A percentile compares a stretch with the other conserved stretches of the same genome.
Evolutionary conservation across 345 rosid species (phyloP).

Genomic region (Rhizophora mangle): DNA sequence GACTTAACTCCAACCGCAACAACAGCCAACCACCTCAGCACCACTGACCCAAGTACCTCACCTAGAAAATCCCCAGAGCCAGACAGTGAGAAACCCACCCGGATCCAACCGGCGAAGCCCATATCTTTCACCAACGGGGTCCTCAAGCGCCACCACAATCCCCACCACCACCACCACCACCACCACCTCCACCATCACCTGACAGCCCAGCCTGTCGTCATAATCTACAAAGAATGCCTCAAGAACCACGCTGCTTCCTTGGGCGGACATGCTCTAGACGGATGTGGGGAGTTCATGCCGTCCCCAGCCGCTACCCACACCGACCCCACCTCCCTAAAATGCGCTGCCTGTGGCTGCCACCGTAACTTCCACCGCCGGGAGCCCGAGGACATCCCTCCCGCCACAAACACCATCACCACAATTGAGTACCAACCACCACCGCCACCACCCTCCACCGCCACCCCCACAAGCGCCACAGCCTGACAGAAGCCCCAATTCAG

Average conservation of each 20-base stretch:
- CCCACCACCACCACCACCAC: conserved; percentile 16
- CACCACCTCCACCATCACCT: conserved; percentile 3
- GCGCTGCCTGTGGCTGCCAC: conserved; percentile 35
- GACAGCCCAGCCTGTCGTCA: background rate
- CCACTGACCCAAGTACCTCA: conserved; percentile 11
- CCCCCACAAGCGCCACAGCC: conserved; percentile 15
- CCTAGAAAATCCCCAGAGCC: conserved; percentile 27
- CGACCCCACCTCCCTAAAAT: conserved; percentile 29
- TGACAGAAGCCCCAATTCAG: conserved; percentile 23
- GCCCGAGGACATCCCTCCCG: conserved; percentile 21
- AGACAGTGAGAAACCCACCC: conserved; percentile 17
- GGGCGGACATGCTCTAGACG: conserved; percentile 34
- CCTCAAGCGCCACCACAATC: conserved; percentile 22
- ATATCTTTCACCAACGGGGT: conserved; percentile 29
- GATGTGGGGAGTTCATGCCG: conserved; percentile 32
- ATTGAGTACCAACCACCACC: conserved; percentile 38
- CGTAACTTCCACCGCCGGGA: conserved; percentile 36
- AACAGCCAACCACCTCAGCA: background rate
- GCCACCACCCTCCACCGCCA: conserved; percentile 29
- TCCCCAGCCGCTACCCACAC: conserved; percentile 22
- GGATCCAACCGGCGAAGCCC: conserved; percentile 26
- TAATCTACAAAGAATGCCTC: conserved; percentile 30
- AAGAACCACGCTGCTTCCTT: conserved; percentile 23
- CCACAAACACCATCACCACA: conserved; percentile 12
- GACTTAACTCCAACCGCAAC: conserved; percentile 13